Base-by-base conservation (phyloP, 805 yeast species). In the Myxozyma kluyveri region DNA sequence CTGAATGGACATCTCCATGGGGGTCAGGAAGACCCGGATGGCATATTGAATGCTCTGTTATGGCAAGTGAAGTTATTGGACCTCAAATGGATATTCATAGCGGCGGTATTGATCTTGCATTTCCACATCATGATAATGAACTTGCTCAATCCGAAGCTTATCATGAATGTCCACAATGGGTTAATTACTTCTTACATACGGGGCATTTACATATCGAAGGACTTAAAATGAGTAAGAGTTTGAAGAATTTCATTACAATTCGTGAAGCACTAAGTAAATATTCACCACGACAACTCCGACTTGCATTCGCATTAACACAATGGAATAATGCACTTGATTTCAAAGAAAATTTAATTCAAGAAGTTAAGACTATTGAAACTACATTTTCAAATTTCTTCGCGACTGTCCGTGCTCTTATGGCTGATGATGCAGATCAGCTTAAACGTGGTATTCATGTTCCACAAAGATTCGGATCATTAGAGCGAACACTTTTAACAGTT, bases 1-100 rank as follows among this genome's bases (percentile, higher is more conserved):
- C 99, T 22, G 79, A 82, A 43, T 93, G 98, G 98, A 79, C 76
- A 4, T 88, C 96, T 1, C 90, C 91, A 24, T 93, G 98, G 98
- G 99, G 99, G 23, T 75, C 75, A 53, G 99, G 99, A 47, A 84
- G 99, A 69, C 99, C 99, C 12, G 99, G 99, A 3, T 93, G 99
- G 99, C 99, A 93, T 69, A 93, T 93, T 68, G 99, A 93, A 72
- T 93, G 99, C 77, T 89, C 97, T 6, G 99, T 93, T 19, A 93
- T 93, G 99, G 98, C 98, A 1, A 79, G 89, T 47, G 95, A 89
- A 61, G 78, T 90, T 42, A 77, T 86, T 35, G 98, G 98, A 3
- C 70, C 79, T 19, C 76, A 77, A 53, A 86, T 93, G 78, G 99
- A 93, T 69, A 88, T 93, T 61, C 99, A 93, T 68, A 83, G 96